Base-by-base conservation (phyloP, 2,329 filamentous ascomycete species). In the Penicillium sp. region DNA sequence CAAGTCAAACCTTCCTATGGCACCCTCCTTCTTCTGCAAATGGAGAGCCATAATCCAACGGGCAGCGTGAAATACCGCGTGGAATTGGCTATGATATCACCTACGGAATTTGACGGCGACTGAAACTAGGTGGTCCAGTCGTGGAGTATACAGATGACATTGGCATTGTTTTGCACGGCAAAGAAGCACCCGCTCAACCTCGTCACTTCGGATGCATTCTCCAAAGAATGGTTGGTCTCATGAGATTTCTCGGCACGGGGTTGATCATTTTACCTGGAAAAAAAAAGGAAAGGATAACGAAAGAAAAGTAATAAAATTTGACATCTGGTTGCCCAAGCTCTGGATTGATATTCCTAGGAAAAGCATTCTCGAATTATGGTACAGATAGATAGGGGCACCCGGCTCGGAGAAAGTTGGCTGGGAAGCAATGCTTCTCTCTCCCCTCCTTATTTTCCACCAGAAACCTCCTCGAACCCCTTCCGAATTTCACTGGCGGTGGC, bases 1-100 rank as follows among this genome's bases (percentile, higher is more conserved):
- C n/a, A 52, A 16, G 25, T 48, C 5, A 14, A 3, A 4, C 44
- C 45, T 5, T 4, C 18, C 2, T 35, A 11, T 8, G 30, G 31
- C 3, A 16, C 31, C 9, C 44, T 35, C 2, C 4, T 36, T 18
- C 31, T 47, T 7, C 2, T 50, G 5, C 43, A 48, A 33, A 5
- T 52, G 2, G 50, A 52, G 9, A 33, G 50, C 20, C 30, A 30
- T 10, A 52, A 52, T 14, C 44, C 50, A 3, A 52, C 45, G 4
- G 45, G 50, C 1, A 38, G 18, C n/a, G 28, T 30, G 10, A 48
- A 48, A 41, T 44, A 52, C 13, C 31, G 44, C 16, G 48, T 52
- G 50, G 50, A 44, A 7, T 22, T 22, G 20, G 24, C 50, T 3
- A 20, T 44, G 9, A 48, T 52, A 25, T 9, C 25, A 11, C 39